Percentiles rank a stretch among this genome's conserved stretches.
Evolutionary conservation across 768 basidiomycete genomes (phyloP).

Genomic region (Leccinum boreale): DNA sequence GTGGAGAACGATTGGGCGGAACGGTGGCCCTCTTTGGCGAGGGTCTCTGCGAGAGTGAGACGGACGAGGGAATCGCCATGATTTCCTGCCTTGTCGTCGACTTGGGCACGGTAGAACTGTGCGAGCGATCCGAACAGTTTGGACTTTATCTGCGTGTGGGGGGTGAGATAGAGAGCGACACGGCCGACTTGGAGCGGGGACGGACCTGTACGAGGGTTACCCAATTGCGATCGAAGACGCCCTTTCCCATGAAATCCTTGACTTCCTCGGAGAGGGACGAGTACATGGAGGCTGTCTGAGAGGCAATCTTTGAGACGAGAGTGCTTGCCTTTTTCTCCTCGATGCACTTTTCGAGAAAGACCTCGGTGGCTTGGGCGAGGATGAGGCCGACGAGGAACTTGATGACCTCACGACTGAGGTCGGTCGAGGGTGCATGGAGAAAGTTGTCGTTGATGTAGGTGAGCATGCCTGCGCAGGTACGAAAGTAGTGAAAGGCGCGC

Average conservation of each 20-base stretch:
- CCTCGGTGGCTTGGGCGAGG: slow-evolving; percentile 91
- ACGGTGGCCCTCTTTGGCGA: slow-evolving; percentile 81
- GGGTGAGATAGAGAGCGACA: slow-evolving; percentile 4
- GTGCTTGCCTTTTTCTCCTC: slow-evolving; percentile 85
- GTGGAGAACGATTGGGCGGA: slow-evolving; percentile 66
- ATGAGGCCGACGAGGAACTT: slow-evolving; percentile 89
- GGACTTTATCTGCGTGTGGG: slow-evolving; percentile 67
- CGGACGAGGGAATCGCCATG: slow-evolving; percentile 87
- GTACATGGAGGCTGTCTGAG: slow-evolving; percentile 82
- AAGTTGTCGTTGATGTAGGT: slow-evolving; percentile 99
- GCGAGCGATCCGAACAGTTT: slow-evolving; percentile 86
- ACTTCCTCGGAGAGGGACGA: slow-evolving; percentile 81
- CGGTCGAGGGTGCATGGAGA: slow-evolving; percentile 93
- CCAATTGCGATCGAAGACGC: slow-evolving; percentile 95
- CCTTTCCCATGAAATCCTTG: slow-evolving; percentile 96
- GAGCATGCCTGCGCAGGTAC: slow-evolving; percentile 91
- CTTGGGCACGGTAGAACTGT: slow-evolving; percentile 82
- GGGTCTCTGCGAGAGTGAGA: slow-evolving; percentile 68
- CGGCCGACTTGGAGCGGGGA: background rate
- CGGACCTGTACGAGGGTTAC: slow-evolving; percentile 77
- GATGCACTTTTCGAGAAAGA: slow-evolving; percentile 93
- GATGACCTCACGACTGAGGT: slow-evolving; percentile 90
- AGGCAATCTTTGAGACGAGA: slow-evolving; percentile 79
- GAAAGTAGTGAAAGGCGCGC: slow-evolving; percentile 88
- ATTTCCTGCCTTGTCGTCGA: slow-evolving; percentile 70